A percentile compares a stretch with the other conserved stretches of the same genome.
Conservation (phyloP, 345 rosid genomes). For the Boechera retrofracta region DNA sequence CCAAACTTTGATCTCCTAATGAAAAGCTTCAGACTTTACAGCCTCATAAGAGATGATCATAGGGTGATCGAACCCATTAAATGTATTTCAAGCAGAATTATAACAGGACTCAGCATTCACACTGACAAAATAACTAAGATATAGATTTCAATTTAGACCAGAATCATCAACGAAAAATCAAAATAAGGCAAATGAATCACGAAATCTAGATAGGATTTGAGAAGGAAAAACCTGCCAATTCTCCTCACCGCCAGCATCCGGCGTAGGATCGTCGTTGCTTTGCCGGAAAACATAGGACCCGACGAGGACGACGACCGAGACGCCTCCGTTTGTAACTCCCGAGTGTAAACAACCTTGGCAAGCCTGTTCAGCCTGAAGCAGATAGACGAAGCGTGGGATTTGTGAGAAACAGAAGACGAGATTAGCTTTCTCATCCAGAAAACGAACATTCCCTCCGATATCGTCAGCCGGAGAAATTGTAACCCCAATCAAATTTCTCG, state of each 20-base stretch:
- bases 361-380: conserved; percentile 34
- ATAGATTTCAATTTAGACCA: neutral
- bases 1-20: conserved; percentile 5
- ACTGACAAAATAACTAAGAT: neutral
- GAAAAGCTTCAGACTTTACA: conserved; percentile 16
- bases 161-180: neutral
- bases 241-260: conserved; percentile 62
- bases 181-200: neutral
- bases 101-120: conserved; percentile 2
- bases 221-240: conserved; percentile 58
- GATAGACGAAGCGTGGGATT: conserved; percentile 30
- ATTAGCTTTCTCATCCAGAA: conserved; percentile 54
- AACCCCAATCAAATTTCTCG: neutral
- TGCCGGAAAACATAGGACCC: conserved; percentile 75
- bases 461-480: neutral
- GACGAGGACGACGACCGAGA: conserved; percentile 41
- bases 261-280: conserved; percentile 74
- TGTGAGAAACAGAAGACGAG: conserved; percentile 39
- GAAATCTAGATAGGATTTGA: neutral
- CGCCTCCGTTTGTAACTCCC: conserved; percentile 43
- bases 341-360: conserved; percentile 25
- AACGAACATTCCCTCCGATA: conserved; percentile 42
- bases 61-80: neutral
- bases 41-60: conserved; percentile 10
- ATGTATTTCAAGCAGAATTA: neutral